These are phyloP conservation scores for Chrysosporium keratinophilum DNA, from an alignment of 2,329 filamentous ascomycete genomes.

Conservation along the genomic window DNA sequence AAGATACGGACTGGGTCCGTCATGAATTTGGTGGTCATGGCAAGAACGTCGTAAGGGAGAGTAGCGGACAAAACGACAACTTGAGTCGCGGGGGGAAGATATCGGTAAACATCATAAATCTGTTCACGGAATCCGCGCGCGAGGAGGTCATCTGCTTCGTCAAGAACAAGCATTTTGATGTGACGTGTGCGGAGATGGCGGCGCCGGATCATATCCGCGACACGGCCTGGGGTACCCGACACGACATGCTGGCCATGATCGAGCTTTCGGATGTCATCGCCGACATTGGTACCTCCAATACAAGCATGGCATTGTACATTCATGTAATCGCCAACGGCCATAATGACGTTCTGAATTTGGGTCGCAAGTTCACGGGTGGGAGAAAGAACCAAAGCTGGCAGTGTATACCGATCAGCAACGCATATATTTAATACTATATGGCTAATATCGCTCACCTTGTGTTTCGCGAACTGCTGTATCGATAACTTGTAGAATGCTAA, in stretches of 20 bases:
- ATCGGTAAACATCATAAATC: slow-evolving; percentile 98
- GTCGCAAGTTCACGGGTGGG: slow-evolving; percentile 94
- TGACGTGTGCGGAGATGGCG: slow-evolving; percentile 61
- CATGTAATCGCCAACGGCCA: slow-evolving; percentile 99
- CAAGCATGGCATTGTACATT: slow-evolving; percentile 98
- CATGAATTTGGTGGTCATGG: slow-evolving; percentile 99
- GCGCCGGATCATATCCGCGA: slow-evolving; percentile 72
- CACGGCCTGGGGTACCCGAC: slow-evolving; percentile 91
- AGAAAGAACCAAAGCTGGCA: slow-evolving; percentile 72
- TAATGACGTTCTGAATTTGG: slow-evolving; percentile 96
- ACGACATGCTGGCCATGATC: slow-evolving; percentile 98
- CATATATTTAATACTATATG: neutral
- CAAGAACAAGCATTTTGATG: slow-evolving; percentile 69
- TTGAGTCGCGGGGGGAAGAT: slow-evolving; percentile 90
- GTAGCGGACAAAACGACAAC: slow-evolving; percentile 98
- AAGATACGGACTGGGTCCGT: slow-evolving; percentile 92
- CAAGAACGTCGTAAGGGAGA: slow-evolving; percentile 91
- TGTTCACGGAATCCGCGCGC: slow-evolving; percentile 96
- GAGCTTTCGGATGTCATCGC: slow-evolving; percentile 94
- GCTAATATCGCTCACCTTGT: slow-evolving; percentile 46
- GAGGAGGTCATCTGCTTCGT: slow-evolving; percentile 68
- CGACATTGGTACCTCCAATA: slow-evolving; percentile 95
- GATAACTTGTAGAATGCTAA: slow-evolving; percentile 92
- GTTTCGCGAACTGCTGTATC: slow-evolving; percentile 86
- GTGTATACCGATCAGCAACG: neutral